Evolutionary conservation across 495 filamentous ascomycete genomes (phyloP), one percentile per base, ranked within the genome.

Genomic region (Lasiosphaeria miniovina): DNA sequence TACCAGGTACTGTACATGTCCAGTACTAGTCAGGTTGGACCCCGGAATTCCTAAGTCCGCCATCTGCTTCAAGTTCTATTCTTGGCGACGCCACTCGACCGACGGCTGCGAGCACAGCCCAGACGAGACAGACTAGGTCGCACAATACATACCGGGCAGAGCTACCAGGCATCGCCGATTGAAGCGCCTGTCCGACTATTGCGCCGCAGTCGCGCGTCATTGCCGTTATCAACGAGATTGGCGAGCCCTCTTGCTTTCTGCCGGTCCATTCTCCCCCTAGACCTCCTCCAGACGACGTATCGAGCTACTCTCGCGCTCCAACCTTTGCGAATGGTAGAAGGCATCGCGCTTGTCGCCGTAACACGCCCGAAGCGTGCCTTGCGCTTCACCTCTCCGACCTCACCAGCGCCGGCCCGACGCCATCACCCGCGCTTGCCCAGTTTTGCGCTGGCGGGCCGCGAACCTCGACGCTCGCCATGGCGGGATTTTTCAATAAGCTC

Each of bases 401-500:
- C 33, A 43, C 56, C 35, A 43, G 56, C 41, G 34, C 41, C 60
- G 24, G 55, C 60, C 40, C 12, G 52, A 36, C 43, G 4, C 12
- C 43, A 52, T 49, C 40, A 14, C 53, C 17, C 50, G 58, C 58
- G 50, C 52, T 56, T 52, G 61, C 38, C 57, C 40, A 60, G 57
- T 64, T 49, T 58, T 59, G 61, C 59, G 58, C 61, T 58, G 55
- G 14, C 54, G 32, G 38, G 49, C 41, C 36, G 57, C 53, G 55
- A 52, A 54, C 36, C 43, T 59, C 68, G 58, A 60, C 61, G 49
- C 63, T 54, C 62, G 57, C 55, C 54, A 79, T 79, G 76, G 73
- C 74, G 65, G 75, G 76, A 65, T 77, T 79, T 59, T 69, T 79
- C 43, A 72, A 71, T 36, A 77, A 75, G 61, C 71, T 75, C 59